Conservation (phyloP, 2,329 filamentous ascomycete species). For the Nothopassalora personata region DNA sequence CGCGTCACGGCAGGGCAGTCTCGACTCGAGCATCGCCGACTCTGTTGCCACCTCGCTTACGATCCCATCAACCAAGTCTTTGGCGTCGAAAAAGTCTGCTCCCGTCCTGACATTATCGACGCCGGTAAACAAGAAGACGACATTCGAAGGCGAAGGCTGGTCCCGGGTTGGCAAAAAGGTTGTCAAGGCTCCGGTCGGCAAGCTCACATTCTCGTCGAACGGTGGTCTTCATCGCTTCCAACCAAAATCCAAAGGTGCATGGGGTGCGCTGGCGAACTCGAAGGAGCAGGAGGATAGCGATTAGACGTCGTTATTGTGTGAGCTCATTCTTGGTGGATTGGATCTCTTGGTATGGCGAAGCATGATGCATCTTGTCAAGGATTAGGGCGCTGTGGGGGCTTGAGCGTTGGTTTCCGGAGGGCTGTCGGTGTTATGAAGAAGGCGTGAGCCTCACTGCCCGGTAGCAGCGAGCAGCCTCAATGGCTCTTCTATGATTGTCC, state of each 20-base stretch:
- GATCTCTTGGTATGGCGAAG: neutral
- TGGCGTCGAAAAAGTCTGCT: constrained; percentile 11
- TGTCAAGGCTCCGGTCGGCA: constrained; percentile 9
- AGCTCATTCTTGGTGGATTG: neutral
- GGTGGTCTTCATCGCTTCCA: constrained; percentile 20
- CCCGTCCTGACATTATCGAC: constrained; percentile 1
- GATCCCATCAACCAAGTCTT: constrained; percentile 9
- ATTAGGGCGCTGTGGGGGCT: neutral
- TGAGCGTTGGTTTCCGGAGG: neutral
- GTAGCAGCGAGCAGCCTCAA: neutral
- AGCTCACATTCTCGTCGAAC: constrained; percentile 18
- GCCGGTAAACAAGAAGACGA: constrained; percentile 2
- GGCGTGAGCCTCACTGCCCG: neutral
- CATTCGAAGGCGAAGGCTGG: constrained; percentile 15
- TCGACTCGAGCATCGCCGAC: constrained; percentile 12
- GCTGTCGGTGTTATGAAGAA: neutral
- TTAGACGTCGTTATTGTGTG: neutral
- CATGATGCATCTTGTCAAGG: neutral
- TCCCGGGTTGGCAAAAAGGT: constrained; percentile 19
- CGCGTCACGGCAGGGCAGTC: constrained; percentile 15
- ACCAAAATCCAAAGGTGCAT: constrained; percentile 15
- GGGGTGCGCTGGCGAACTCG: constrained; percentile 10
- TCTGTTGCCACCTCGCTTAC: constrained; percentile 12
- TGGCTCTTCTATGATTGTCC: neutral
- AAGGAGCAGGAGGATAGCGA: neutral